These are phyloP conservation scores for Thermothelomyces thermophilus DNA, from an alignment of 2,329 filamentous ascomycete species.

Conservation along the genomic window DNA sequence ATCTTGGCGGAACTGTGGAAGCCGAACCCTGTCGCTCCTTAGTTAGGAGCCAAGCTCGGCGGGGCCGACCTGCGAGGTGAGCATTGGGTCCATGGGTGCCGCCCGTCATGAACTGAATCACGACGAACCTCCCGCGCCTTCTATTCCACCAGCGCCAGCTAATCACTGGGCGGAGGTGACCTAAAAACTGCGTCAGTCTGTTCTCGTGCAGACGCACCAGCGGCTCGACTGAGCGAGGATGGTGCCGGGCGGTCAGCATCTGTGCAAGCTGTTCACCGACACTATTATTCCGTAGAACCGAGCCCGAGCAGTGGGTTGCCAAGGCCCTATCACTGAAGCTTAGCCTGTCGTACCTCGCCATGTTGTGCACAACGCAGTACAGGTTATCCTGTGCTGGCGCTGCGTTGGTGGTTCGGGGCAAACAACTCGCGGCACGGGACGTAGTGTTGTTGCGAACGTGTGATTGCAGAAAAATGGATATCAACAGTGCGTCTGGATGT, in stretches of 20 bases:
- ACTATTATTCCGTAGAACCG: too few species aligned
- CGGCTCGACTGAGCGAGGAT: neutral
- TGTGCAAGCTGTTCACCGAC: too few species aligned
- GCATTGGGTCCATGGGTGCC: neutral
- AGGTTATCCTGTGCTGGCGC: neutral
- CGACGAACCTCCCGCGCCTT: neutral
- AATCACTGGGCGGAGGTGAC: neutral
- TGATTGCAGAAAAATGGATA: neutral
- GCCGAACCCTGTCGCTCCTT: constrained; percentile 2
- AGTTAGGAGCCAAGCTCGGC: neutral
- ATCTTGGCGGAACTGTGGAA: constrained; percentile 1
- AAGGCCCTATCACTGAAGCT: too few species aligned
- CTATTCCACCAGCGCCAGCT: too few species aligned
- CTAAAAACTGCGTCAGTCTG: neutral
- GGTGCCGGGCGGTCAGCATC: too few species aligned
- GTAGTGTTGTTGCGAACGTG: neutral
- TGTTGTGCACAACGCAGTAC: neutral
- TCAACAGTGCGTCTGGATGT: neutral
- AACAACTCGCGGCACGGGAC: neutral
- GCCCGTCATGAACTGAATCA: neutral
- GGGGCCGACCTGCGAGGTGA: neutral
- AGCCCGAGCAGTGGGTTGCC: too few species aligned
- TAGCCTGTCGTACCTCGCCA: constrained; percentile 3
- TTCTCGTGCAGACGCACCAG: neutral
- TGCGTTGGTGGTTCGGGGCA: neutral